phyloP scores from a whole-genome alignment of 352 stramenopile genomes.

The Phytophthora rubi region DNA sequence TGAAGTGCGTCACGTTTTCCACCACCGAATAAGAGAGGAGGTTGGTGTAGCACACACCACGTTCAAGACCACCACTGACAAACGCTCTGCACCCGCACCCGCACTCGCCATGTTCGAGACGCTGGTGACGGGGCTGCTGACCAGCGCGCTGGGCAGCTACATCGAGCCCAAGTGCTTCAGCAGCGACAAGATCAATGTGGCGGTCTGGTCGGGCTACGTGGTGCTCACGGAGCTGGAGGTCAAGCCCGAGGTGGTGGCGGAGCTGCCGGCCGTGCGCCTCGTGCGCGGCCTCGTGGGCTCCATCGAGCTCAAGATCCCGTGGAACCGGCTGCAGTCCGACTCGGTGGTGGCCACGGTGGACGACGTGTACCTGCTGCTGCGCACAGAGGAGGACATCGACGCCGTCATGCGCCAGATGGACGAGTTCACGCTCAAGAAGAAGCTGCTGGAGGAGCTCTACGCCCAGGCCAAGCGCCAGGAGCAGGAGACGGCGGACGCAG shows the following conservation, averaged over 20 bases:
- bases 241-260: conserved; percentile 73
- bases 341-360: conserved; percentile 89
- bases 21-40: background rate
- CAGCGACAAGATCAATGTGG: conserved; percentile 89
- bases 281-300: conserved; percentile 83
- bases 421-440: conserved; percentile 86
- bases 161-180: conserved; percentile 90
- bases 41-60: background rate
- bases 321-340: conserved; percentile 89
- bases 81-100: conserved; percentile 3
- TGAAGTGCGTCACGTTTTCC: conserved; percentile 15
- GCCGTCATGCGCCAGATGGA: conserved; percentile 75
- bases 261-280: conserved; percentile 67
- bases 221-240: conserved; percentile 85
- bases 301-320: conserved; percentile 91
- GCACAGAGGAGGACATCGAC: conserved; percentile 84
- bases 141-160: conserved; percentile 85
- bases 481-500: conserved; percentile 39
- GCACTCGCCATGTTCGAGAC: conserved; percentile 82
- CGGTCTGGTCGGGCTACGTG: conserved; percentile 88
- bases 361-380: conserved; percentile 84
- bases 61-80: background rate
- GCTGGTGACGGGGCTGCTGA: conserved; percentile 85
- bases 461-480: conserved; percentile 68
- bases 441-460: conserved; percentile 84